Evolutionary conservation across 2,329 filamentous ascomycete genomes (phyloP).

Genomic region (Sordariomycetes sp.): DNA sequence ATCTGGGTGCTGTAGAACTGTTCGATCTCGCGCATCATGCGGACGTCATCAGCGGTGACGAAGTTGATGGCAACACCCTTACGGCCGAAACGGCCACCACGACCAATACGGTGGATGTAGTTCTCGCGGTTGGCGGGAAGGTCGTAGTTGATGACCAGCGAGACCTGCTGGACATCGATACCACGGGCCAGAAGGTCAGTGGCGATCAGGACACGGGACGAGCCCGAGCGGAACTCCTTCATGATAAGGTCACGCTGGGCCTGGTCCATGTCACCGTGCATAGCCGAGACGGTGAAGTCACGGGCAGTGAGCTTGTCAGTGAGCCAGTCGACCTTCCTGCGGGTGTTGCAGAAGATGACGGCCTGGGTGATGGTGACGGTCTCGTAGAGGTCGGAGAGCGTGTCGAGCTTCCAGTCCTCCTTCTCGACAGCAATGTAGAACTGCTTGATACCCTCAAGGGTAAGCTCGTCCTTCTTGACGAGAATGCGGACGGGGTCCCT

Average conservation of each 20-base stretch:
- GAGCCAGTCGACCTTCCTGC: slow-evolving; percentile 99
- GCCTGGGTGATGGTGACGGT: slow-evolving; percentile 99
- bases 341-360: slow-evolving; percentile 99
- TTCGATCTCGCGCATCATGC: slow-evolving; percentile 99
- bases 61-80: slow-evolving; percentile 99
- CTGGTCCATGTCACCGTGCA: slow-evolving; percentile 99
- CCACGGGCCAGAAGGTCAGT: slow-evolving; percentile 96
- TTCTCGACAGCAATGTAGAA: slow-evolving; percentile 99
- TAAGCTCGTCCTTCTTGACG: slow-evolving; percentile 99
- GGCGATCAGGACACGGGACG: slow-evolving; percentile 95
- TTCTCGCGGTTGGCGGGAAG: slow-evolving; percentile 98
- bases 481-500: slow-evolving; percentile 96
- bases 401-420: slow-evolving; percentile 99
- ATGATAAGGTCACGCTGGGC: slow-evolving; percentile 96
- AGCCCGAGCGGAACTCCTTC: slow-evolving; percentile 99
- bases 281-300: slow-evolving; percentile 98
- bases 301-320: slow-evolving; percentile 97
- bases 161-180: slow-evolving; percentile 99
- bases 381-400: slow-evolving; percentile 96
- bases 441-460: slow-evolving; percentile 99
- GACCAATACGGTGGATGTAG: slow-evolving; percentile 99
- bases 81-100: slow-evolving; percentile 98
- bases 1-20: slow-evolving; percentile 99
- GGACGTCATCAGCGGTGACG: slow-evolving; percentile 95
- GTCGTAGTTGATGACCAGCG: slow-evolving; percentile 99